phyloP scores from a whole-genome alignment of 306 rosid species.

The Astragalus membranaceus region DNA sequence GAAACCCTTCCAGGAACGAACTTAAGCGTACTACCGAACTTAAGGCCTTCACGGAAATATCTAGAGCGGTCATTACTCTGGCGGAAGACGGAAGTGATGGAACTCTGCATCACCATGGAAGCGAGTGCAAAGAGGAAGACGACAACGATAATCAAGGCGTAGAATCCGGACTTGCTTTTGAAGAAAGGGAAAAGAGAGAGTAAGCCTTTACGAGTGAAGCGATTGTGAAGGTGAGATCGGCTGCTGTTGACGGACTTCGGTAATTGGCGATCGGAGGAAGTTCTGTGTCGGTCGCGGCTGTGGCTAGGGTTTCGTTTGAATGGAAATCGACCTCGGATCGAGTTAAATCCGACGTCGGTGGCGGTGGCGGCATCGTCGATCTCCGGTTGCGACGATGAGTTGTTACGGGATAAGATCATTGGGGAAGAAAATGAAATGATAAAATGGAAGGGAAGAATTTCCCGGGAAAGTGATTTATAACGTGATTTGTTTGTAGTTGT shows the following conservation, averaged over 20 bases:
- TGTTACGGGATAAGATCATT: constrained; percentile 50
- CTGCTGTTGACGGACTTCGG: constrained; percentile 18
- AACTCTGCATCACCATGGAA: constrained; percentile 82
- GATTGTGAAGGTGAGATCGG: constrained; percentile 54
- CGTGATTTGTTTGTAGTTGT: not conserved
- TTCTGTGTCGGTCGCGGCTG: constrained; percentile 21
- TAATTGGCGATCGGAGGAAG: constrained; percentile 40
- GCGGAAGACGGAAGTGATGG: constrained; percentile 59
- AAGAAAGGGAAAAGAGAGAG: constrained; percentile 42
- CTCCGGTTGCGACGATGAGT: constrained; percentile 44
- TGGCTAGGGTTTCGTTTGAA: constrained; percentile 65
- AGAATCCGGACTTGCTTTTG: constrained; percentile 55
- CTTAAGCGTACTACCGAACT: constrained; percentile 67
- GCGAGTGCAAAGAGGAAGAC: constrained; percentile 63
- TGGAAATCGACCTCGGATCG: constrained; percentile 69
- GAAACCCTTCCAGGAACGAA: constrained; percentile 61
- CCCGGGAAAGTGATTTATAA: constrained; percentile 23
- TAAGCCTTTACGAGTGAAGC: constrained; percentile 72
- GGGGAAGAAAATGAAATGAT: not conserved
- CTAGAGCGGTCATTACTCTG: constrained; percentile 39
- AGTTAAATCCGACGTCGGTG: constrained; percentile 46
- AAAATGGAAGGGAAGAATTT: not conserved
- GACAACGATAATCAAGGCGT: constrained; percentile 43
- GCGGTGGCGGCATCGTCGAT: constrained; percentile 38
- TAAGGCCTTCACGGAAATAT: constrained; percentile 32